Evolutionary conservation across 345 rosid species (phyloP).

Genomic region (Lagerstroemia speciosa): DNA sequence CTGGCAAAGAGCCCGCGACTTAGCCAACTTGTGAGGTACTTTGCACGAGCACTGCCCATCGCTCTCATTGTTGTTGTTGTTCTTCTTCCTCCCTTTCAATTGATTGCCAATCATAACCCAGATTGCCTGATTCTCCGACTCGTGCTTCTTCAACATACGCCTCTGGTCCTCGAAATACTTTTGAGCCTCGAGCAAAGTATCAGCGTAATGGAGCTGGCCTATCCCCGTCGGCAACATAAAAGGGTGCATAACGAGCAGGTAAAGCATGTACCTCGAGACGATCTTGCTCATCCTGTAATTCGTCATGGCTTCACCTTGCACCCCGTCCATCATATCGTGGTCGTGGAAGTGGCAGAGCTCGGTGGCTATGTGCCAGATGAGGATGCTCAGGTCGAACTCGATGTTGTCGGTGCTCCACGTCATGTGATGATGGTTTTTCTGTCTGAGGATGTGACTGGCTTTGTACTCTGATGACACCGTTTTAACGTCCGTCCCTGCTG

Average conservation of each 20-base stretch:
- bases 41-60: not conserved
- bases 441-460: not conserved
- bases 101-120: not conserved
- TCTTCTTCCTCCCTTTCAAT: not conserved
- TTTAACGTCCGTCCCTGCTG: too few species aligned
- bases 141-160: too few species aligned
- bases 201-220: constrained; percentile 3
- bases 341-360: not conserved
- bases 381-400: not conserved
- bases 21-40: not conserved
- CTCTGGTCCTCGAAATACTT: constrained; percentile 5
- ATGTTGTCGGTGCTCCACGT: not conserved
- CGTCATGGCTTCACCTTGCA: not conserved
- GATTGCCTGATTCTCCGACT: not conserved
- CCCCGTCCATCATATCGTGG: not conserved
- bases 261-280: constrained; percentile 6
- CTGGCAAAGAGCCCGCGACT: not conserved
- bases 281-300: not conserved
- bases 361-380: not conserved
- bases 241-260: constrained; percentile 12
- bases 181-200: constrained; percentile 3
- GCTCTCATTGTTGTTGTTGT: not conserved
- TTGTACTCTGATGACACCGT: too few species aligned
- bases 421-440: not conserved
- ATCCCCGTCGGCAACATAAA: constrained; percentile 9